Conservation (phyloP, 2,329 filamentous ascomycete species). For the Colletotrichum nymphaeae region DNA sequence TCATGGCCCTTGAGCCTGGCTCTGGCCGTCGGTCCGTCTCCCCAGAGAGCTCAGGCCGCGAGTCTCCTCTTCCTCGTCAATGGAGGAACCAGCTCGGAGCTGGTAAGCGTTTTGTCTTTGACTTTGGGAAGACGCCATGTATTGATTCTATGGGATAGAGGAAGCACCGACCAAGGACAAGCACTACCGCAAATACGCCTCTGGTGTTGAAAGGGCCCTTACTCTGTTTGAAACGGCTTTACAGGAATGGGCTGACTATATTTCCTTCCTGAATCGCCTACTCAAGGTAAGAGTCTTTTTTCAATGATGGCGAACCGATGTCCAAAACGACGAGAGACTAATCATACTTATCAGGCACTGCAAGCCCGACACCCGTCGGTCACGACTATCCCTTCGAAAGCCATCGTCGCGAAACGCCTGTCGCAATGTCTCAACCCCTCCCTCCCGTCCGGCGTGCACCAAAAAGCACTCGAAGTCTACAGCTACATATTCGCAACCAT, state of each 20-base stretch:
- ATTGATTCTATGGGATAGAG: constrained; percentile 52
- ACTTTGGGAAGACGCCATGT: neutral
- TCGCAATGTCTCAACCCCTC: constrained; percentile 95
- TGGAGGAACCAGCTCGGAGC: constrained; percentile 82
- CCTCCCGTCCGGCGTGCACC: constrained; percentile 94
- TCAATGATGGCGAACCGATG: neutral
- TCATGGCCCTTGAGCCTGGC: constrained; percentile 74
- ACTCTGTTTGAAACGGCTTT: constrained; percentile 91
- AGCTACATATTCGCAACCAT: constrained; percentile 88
- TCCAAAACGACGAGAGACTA: neutral
- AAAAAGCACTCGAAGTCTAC: constrained; percentile 96
- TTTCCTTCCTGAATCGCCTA: constrained; percentile 91
- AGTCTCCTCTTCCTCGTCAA: constrained; percentile 79
- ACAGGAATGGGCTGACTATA: constrained; percentile 99
- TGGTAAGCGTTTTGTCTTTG: constrained; percentile 64
- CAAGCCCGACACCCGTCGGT: constrained; percentile 84
- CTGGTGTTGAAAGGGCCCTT: constrained; percentile 86
- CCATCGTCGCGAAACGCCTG: constrained; percentile 86
- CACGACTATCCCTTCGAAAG: constrained; percentile 82
- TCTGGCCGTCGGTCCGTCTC: constrained; percentile 71
- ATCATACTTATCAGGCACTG: constrained; percentile 71
- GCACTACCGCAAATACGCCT: constrained; percentile 87
- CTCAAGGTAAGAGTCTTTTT: constrained; percentile 76
- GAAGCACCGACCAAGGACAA: constrained; percentile 70
- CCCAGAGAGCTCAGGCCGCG: constrained; percentile 85